Evolutionary conservation across 2,329 filamentous ascomycete species (phyloP).

Genomic region (Aquanectria penicillioides): DNA sequence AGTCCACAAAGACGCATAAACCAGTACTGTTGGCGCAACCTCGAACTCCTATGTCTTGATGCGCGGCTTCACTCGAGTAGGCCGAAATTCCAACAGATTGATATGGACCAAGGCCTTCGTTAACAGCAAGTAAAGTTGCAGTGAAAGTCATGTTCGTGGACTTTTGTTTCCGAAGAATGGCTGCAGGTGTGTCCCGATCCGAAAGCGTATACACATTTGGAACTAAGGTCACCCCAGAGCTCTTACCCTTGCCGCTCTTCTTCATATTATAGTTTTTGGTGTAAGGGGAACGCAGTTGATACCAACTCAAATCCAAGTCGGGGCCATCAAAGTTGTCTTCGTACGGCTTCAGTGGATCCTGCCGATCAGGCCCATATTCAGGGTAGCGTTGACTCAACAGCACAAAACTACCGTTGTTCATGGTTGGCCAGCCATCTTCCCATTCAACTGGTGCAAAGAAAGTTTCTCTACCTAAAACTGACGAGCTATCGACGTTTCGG

Average conservation of each 20-base stretch:
- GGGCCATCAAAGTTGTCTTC: background rate
- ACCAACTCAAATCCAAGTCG: slow-evolving; percentile 3
- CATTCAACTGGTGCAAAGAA: slow-evolving; percentile 4
- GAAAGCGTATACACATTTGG: slow-evolving; percentile 42
- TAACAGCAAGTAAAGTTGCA: slow-evolving; percentile 29
- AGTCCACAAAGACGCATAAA: slow-evolving; percentile 32
- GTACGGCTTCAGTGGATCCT: background rate
- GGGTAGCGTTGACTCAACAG: slow-evolving; percentile 6
- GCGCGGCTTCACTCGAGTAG: slow-evolving; percentile 39
- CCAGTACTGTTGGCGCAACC: slow-evolving; percentile 36
- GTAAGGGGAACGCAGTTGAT: slow-evolving; percentile 15
- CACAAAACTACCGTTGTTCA: slow-evolving; percentile 4
- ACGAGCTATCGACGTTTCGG: slow-evolving; percentile 7
- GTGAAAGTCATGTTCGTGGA: slow-evolving; percentile 45
- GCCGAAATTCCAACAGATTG: slow-evolving; percentile 41
- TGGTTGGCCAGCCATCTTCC: slow-evolving; percentile 7
- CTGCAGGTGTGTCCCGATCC: slow-evolving; percentile 43
- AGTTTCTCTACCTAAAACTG: slow-evolving; percentile 9
- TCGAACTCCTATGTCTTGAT: slow-evolving; percentile 41
- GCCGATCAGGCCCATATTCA: background rate
- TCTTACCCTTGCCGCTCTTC: background rate
- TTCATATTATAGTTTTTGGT: slow-evolving; percentile 11
- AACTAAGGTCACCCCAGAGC: slow-evolving; percentile 48
- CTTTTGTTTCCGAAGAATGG: slow-evolving; percentile 43
- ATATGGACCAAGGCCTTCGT: slow-evolving; percentile 24